phyloP scores from a whole-genome alignment of 2,329 filamentous ascomycete genomes.

The Colletotrichum euphorbiae region DNA sequence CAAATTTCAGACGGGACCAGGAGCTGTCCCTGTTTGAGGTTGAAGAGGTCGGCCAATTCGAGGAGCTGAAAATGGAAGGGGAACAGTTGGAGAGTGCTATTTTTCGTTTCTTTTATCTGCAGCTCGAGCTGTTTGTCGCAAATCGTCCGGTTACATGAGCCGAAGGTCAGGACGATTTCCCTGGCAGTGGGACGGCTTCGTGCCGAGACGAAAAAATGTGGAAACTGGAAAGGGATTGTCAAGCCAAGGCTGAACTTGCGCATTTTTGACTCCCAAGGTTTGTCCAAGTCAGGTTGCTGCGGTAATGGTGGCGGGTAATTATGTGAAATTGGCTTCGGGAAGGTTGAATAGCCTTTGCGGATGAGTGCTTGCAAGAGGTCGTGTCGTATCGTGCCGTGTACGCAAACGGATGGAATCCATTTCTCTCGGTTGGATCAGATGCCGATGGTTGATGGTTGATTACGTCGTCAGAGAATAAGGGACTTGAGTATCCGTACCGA shows the following conservation, averaged over 20 bases:
- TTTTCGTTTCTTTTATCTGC: no score
- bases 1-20: constrained; percentile 16
- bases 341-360: constrained; percentile 11
- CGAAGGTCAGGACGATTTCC: constrained; percentile 35
- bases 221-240: constrained; percentile 30
- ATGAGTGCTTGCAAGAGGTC: background rate
- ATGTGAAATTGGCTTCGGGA: constrained; percentile 22
- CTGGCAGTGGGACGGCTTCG: constrained; percentile 34
- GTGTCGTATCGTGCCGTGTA: background rate
- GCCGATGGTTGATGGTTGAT: background rate
- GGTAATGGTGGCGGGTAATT: constrained; percentile 26
- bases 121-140: constrained; percentile 36
- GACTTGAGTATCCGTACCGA: background rate
- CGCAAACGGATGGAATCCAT: constrained; percentile 3
- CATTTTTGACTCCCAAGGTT: constrained; percentile 19
- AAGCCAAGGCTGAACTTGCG: constrained; percentile 17
- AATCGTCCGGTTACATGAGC: constrained; percentile 29
- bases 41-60: constrained; percentile 11
- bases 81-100: background rate
- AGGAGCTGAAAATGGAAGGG: background rate
- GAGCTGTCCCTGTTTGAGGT: constrained; percentile 15
- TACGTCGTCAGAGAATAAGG: background rate
- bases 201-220: constrained; percentile 30
- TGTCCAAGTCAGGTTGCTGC: constrained; percentile 22
- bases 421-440: background rate